A percentile compares a stretch with the other conserved stretches of the same genome.
Evolutionary conservation across 495 filamentous ascomycete genomes (phyloP).

Genomic region (Chaetomidium leptoderma): DNA sequence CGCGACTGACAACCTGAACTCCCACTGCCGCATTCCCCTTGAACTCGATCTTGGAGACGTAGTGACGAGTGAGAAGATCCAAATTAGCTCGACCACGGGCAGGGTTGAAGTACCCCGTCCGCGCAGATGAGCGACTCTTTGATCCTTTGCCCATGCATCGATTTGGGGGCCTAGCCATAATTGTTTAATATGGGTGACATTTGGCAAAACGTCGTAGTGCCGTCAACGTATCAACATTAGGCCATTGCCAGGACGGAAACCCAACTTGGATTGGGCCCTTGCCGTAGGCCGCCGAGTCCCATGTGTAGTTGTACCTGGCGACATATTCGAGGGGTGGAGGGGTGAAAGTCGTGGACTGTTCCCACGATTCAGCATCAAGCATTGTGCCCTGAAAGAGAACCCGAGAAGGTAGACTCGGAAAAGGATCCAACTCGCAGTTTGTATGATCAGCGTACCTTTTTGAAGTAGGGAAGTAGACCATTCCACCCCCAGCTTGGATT

Average conservation of each 20-base stretch:
- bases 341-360: slow-evolving; percentile 14
- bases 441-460: slow-evolving; percentile 33
- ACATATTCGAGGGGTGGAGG: slow-evolving; percentile 27
- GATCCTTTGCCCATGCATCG: slow-evolving; percentile 16
- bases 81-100: slow-evolving; percentile 32
- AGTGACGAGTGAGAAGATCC: slow-evolving; percentile 34
- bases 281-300: slow-evolving; percentile 11
- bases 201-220: no score
- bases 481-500: slow-evolving; percentile 58
- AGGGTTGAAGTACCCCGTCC: slow-evolving; percentile 23
- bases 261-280: slow-evolving; percentile 13
- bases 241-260: slow-evolving; percentile 19
- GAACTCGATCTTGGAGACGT: slow-evolving; percentile 42
- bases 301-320: slow-evolving; percentile 13
- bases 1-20: slow-evolving; percentile 15
- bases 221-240: no score
- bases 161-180: no score
- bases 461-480: slow-evolving; percentile 36
- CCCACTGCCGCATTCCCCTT: slow-evolving; percentile 3
- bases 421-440: neutral
- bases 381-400: no score
- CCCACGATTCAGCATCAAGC: no score
- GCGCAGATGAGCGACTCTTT: slow-evolving; percentile 15
- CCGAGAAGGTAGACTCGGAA: no score
- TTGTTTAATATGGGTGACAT: no score